phyloP scores from a whole-genome alignment of 768 basidiomycete genomes.

The Calocybe gangraenosa region DNA sequence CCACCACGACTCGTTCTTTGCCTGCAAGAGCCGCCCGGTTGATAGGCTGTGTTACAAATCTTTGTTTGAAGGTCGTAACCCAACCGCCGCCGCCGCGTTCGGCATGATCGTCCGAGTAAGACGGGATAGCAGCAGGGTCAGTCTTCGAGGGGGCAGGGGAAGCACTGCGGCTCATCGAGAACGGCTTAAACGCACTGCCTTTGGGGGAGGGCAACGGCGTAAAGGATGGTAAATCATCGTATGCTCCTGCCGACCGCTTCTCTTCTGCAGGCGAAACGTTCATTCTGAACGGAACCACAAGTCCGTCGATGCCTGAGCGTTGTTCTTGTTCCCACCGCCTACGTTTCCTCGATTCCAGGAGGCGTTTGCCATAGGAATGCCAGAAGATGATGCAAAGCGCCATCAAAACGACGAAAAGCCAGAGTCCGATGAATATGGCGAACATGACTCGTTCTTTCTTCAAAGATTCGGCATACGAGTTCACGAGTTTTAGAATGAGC shows the following conservation, averaged over 20 bases:
- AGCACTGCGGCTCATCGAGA: constrained; percentile 24
- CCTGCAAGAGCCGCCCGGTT: constrained; percentile 41
- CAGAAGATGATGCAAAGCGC: constrained; percentile 66
- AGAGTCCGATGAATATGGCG: constrained; percentile 74
- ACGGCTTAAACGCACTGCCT: constrained; percentile 29
- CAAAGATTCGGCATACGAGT: constrained; percentile 66
- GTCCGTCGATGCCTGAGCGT: constrained; percentile 41
- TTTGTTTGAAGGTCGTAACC: constrained; percentile 9
- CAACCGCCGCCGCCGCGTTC: constrained; percentile 10
- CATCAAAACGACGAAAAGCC: constrained; percentile 81
- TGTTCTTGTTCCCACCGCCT: constrained; percentile 51
- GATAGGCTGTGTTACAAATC: constrained; percentile 22
- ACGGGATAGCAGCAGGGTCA: constrained; percentile 45
- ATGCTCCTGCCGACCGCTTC: constrained; percentile 11
- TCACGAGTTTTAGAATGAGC: constrained; percentile 68
- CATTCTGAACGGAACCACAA: constrained; percentile 32
- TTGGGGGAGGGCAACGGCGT: constrained; percentile 46
- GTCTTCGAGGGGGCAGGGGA: constrained; percentile 28
- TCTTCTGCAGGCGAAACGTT: constrained; percentile 13
- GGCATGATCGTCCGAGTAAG: constrained; percentile 12
- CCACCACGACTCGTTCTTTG: constrained; percentile 26
- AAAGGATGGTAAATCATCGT: constrained; percentile 38
- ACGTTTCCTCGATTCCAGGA: constrained; percentile 42
- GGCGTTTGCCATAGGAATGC: constrained; percentile 57
- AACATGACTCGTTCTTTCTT: constrained; percentile 85